Base-by-base conservation (phyloP, 1,284 basidiomycete genomes). In the Trichosporon ovoides region DNA sequence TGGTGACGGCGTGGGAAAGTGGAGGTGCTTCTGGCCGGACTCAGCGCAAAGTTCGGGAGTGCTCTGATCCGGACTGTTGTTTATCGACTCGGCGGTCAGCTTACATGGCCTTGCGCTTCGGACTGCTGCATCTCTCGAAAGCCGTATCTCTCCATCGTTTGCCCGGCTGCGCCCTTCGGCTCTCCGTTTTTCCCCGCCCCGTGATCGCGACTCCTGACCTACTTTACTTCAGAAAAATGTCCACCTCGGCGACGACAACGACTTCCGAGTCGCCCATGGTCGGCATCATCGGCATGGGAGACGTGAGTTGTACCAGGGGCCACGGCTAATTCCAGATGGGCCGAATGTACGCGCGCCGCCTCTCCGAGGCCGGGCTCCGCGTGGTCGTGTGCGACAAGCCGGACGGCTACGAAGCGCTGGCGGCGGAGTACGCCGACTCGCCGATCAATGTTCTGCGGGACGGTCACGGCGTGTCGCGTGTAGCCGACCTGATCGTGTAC, bases 311-410 rank as follows among this genome's bases (percentile, higher is more conserved):
- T 18, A 22, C 31, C 31, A 36, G 12, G 16, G 16, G n/a, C 7
- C 13, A 11, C 1, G 14, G 9, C 46, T 57, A 10, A 56, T 51
- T 3, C n/a, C 74, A 92, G 61, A 98, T 98, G 95, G 95, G 95
- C 4, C 82, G 82, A 66, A 89, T 98, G 87, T 98, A 98, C 74
- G 92, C 93, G 0, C 83, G 83, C 37, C 77, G 81, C 38, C 80
- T 59, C 12, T 22, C 22, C 5, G 43, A 40, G 20, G 52, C 20
- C 10, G 28, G 52, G 0, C 20, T 20, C 60, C 90, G 91, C 72
- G 91, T 98, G 53, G 85, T 91, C 73, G 92, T 98, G 7, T 98
- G 95, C 73, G 95, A 98, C 77, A 78, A 85, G 10, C 89, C 91
- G 1, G 83, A 85, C 53, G 87, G 86, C 63, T 93, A 83, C 67